A percentile compares a stretch with the other conserved stretches of the same genome.
Conservation (phyloP, 2,329 filamentous ascomycete genomes). For the Sporothrix phasma region DNA sequence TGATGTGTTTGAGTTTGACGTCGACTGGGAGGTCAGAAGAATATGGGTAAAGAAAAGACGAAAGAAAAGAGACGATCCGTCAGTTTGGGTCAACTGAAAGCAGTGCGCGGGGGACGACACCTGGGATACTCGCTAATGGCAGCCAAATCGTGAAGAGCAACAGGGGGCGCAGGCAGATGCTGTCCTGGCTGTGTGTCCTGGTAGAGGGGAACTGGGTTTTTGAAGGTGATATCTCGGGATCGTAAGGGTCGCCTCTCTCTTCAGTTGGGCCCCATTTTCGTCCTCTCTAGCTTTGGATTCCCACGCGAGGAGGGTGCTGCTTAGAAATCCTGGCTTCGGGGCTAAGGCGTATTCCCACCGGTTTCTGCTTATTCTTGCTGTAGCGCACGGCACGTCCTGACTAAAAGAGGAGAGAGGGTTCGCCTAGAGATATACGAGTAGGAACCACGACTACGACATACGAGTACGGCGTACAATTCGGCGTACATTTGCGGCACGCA, state of each 20-base stretch:
- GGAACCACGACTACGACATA: no score
- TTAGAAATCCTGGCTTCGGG: constrained; percentile 4
- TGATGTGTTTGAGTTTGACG: neutral
- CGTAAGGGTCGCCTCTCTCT: neutral
- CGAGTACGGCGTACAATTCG: no score
- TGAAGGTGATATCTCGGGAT: constrained; percentile 7
- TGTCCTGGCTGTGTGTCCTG: neutral
- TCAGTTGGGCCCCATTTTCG: neutral
- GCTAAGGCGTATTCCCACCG: neutral
- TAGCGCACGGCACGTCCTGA: neutral
- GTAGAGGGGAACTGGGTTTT: neutral
- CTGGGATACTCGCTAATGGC: neutral
- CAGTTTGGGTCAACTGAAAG: neutral
- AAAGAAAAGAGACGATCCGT: neutral
- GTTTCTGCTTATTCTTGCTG: neutral
- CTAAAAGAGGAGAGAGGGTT: neutral
- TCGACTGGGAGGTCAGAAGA: neutral
- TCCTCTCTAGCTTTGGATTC: neutral
- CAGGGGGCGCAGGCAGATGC: neutral
- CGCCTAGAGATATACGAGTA: no score
- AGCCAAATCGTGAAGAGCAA: neutral
- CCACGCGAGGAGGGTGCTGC: neutral
- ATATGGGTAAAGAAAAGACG: neutral
- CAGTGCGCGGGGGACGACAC: neutral
- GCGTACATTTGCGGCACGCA: no score